A percentile compares a stretch with the other conserved stretches of the same genome.
Evolutionary conservation across 2,329 filamentous ascomycete species (phyloP).

Genomic region (Mariannaea sp.): DNA sequence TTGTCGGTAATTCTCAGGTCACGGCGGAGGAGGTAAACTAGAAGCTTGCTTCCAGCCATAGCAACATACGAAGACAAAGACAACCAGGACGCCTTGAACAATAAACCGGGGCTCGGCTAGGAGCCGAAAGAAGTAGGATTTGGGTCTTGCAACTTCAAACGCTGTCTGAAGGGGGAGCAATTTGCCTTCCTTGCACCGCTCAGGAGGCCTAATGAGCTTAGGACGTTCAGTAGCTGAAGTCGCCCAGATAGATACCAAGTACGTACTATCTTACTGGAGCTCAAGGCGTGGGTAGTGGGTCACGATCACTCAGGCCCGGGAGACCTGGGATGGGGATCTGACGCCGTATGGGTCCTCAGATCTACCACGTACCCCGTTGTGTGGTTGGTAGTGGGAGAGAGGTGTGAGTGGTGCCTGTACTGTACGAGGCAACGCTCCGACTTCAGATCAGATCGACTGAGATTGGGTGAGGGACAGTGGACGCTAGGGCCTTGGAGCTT

Average conservation of each 20-base stretch:
- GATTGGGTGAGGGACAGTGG: neutral
- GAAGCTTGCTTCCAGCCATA: constrained; percentile 53
- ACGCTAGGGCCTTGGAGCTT: neutral
- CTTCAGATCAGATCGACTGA: neutral
- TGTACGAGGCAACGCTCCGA: neutral
- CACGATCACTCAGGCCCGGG: neutral
- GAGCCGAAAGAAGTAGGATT: neutral
- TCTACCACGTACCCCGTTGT: neutral
- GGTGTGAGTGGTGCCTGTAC: neutral
- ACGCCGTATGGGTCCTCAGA: constrained; percentile 1
- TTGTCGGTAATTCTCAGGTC: constrained; percentile 78
- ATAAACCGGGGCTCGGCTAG: neutral
- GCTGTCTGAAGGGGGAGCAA: too few species aligned
- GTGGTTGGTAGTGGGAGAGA: too few species aligned
- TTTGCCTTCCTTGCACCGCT: too few species aligned
- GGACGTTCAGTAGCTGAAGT: too few species aligned
- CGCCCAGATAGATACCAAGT: too few species aligned
- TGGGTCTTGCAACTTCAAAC: too few species aligned
- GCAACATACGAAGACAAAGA: neutral
- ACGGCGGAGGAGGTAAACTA: constrained; percentile 73
- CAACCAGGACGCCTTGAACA: too few species aligned
- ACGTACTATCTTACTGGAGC: too few species aligned
- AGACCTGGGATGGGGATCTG: neutral
- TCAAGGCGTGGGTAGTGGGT: too few species aligned
- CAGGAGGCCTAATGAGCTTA: too few species aligned